phyloP scores from a whole-genome alignment of 148 eudicot genomes.

The Nepenthes mirabilis region DNA sequence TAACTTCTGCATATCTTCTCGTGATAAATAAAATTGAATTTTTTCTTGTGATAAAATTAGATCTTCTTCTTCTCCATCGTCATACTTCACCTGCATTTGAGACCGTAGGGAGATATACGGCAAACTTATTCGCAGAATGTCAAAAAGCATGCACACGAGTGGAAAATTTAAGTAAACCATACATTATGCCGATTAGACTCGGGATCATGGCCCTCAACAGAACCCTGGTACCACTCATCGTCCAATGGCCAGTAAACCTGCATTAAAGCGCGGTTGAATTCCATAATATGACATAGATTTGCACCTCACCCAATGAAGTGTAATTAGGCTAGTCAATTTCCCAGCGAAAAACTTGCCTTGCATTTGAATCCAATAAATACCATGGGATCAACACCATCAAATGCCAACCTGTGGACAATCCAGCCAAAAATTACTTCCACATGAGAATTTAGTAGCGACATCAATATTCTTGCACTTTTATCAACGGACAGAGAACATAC shows the following conservation, averaged over 20 bases:
- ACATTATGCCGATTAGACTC: slow-evolving; percentile 55
- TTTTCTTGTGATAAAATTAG: slow-evolving; percentile 51
- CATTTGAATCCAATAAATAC: slow-evolving; percentile 64
- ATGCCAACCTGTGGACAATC: slow-evolving; percentile 43
- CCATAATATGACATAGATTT: background rate
- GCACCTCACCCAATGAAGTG: background rate
- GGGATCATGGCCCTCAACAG: slow-evolving; percentile 32
- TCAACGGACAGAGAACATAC: slow-evolving; percentile 17
- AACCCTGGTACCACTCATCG: slow-evolving; percentile 69
- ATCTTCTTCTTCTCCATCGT: slow-evolving; percentile 71
- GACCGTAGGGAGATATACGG: background rate
- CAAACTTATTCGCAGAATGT: background rate
- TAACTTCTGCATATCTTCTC: slow-evolving; percentile 49
- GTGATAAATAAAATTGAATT: slow-evolving; percentile 48
- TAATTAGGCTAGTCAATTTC: background rate
- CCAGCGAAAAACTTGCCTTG: slow-evolving; percentile 44
- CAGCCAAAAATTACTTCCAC: slow-evolving; percentile 4
- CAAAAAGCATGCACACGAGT: slow-evolving; percentile 1
- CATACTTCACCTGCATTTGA: slow-evolving; percentile 50
- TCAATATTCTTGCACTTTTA: background rate
- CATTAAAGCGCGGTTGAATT: slow-evolving; percentile 1
- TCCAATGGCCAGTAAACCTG: slow-evolving; percentile 99
- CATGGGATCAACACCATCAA: slow-evolving; percentile 53
- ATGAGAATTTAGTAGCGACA: background rate
- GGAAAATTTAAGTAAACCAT: slow-evolving; percentile 6